A percentile compares a stretch with the other conserved stretches of the same genome.
Evolutionary conservation across 78 protist species (phyloP).

Genomic region (Salpingoeca rosetta): DNA sequence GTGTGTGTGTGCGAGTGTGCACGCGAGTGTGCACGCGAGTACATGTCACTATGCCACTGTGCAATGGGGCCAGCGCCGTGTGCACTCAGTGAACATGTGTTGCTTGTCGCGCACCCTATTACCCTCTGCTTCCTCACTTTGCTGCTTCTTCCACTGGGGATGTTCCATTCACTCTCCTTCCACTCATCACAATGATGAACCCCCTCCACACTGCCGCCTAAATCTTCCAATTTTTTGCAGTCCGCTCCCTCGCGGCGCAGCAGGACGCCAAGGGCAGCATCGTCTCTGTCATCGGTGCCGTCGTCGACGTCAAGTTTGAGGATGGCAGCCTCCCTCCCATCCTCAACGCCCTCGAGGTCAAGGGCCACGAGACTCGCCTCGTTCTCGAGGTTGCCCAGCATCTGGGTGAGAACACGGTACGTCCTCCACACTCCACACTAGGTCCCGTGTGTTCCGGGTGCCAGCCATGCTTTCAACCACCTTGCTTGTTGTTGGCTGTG

Average conservation of each 20-base stretch:
- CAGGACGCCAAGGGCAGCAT: not conserved
- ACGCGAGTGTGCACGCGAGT: no score
- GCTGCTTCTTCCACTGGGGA: not conserved
- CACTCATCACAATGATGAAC: no score
- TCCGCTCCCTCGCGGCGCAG: not conserved
- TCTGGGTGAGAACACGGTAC: slow-evolving; percentile 69
- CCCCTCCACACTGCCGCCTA: no score
- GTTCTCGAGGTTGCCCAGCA: slow-evolving; percentile 97
- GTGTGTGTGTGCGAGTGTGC: no score
- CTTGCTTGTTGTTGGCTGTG: no score
- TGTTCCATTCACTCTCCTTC: not conserved
- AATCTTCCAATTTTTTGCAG: not conserved
- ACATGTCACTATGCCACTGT: no score
- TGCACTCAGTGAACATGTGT: not conserved
- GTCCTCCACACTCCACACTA: no score
- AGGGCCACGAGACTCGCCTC: slow-evolving; percentile 35
- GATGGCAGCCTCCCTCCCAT: slow-evolving; percentile 85
- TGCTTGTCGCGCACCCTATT: not conserved
- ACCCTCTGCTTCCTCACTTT: not conserved
- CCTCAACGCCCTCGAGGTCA: slow-evolving; percentile 86
- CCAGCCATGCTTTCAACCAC: no score
- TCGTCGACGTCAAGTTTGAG: slow-evolving; percentile 95
- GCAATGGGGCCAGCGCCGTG: not conserved
- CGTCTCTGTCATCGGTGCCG: slow-evolving; percentile 91
- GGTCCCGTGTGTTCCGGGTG: no score